These are phyloP conservation scores for Nemania abortiva DNA, from an alignment of 2,329 filamentous ascomycete species.

Conservation along the genomic window DNA sequence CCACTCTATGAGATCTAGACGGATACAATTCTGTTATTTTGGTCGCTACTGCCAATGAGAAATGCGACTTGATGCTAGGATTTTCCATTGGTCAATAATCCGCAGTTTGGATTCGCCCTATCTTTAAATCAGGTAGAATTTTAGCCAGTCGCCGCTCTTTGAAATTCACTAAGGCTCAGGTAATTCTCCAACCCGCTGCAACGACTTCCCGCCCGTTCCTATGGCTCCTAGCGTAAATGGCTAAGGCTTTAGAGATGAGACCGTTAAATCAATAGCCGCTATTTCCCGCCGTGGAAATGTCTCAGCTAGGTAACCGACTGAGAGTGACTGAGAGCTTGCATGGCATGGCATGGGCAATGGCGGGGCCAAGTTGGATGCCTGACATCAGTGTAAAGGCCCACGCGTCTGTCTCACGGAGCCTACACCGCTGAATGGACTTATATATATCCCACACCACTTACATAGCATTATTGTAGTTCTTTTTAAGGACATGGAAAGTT, in stretches of 20 bases:
- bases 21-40: conserved; percentile 25
- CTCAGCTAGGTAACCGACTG: conserved; percentile 25
- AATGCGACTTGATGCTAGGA: conserved; percentile 33
- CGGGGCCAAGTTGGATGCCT: conserved; percentile 6
- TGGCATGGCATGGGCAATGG: conserved; percentile 33
- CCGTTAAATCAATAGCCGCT: conserved; percentile 41
- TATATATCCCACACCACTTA: neutral
- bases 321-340: conserved; percentile 1
- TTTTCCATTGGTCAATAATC: conserved; percentile 46
- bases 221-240: conserved; percentile 22
- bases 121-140: conserved; percentile 36
- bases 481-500: conserved; percentile 13
- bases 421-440: conserved; percentile 29
- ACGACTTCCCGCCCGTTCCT: conserved; percentile 45
- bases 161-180: conserved; percentile 4
- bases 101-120: conserved; percentile 22
- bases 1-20: conserved; percentile 7
- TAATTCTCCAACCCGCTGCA: conserved; percentile 36
- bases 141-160: conserved; percentile 41
- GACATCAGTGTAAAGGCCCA: neutral
- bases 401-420: conserved; percentile 15
- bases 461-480: conserved; percentile 1
- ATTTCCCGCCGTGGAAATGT: conserved; percentile 36
- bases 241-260: conserved; percentile 18
- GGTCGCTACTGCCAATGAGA: conserved; percentile 47